Evolutionary conservation across 2,329 filamentous ascomycete species (phyloP), one percentile per base, ranked within the genome.

Genomic region (Penicillium capsulatum): DNA sequence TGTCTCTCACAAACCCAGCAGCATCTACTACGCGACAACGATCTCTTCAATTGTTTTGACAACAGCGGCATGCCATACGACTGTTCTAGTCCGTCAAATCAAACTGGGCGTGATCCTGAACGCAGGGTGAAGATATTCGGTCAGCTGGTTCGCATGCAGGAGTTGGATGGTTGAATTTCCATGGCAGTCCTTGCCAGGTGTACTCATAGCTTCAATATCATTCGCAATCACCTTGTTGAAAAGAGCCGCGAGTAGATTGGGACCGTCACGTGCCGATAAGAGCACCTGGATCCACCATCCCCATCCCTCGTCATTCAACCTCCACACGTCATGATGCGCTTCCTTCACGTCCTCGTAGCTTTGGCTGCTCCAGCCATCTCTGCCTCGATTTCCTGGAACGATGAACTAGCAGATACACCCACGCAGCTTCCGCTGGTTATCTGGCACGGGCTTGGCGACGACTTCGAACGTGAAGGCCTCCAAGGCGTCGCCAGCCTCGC

Each of bases 401-500:
- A 28, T 40, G 55, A 26, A 16, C 41, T 62, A 52, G 28, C 44
- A 19, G 28, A 51, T 38, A 46, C 61, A 17, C 42, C 49, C 31
- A 55, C 53, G 34, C 88, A 86, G 3, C 77, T 96, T 19, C 92
- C 92, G 1, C 75, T 98, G 24, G 77, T 98, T 44, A 86, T 98
- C 68, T 98, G 92, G 92, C 92, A 98, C 66, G 92, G 81, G 41
- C 69, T 83, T n/a, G 79, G 79, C 51, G 68, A 71, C 48, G 60
- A 82, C 63, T 94, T 82, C 69, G 77, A 80, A 36, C 79, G 80
- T 48, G 82, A 89, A 2, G 89, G 90, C 41, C 75, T 97, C 39
- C 76, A 79, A 53, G 65, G 74, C 38, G 75, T 95, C 20, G 85
- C 79, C 48, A 69, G 75, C n/a, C 75, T 96, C 34, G 84, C 84